Conservation (phyloP, 1,284 basidiomycete genomes). For the Sanghuangporus sanghuang region DNA sequence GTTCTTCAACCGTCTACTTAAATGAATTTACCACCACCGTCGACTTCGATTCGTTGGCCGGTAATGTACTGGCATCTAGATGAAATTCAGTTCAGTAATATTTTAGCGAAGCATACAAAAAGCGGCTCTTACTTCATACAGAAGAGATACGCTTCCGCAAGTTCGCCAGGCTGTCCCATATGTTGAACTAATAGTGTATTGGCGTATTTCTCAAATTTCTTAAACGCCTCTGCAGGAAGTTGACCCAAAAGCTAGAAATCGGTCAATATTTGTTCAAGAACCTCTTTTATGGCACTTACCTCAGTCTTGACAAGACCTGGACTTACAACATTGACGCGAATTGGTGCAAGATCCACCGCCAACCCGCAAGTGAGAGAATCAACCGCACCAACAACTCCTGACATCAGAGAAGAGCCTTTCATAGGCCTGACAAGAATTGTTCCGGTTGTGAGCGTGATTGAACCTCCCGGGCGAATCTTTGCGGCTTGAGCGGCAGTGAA, state of each 20-base stretch:
- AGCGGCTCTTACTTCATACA: constrained; percentile 21
- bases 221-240: constrained; percentile 11
- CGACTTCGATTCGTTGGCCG: constrained; percentile 21
- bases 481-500: constrained; percentile 19
- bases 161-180: constrained; percentile 19
- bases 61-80: constrained; percentile 20
- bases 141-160: constrained; percentile 23
- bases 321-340: constrained; percentile 21
- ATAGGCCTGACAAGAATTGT: constrained; percentile 17
- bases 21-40: constrained; percentile 19
- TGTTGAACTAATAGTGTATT: constrained; percentile 18
- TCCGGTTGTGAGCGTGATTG: constrained; percentile 20
- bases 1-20: constrained; percentile 5
- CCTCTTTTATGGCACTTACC: neutral
- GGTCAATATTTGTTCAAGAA: neutral
- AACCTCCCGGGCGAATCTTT: constrained; percentile 18
- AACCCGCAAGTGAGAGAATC: constrained; percentile 21
- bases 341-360: constrained; percentile 23
- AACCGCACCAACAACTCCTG: constrained; percentile 20
- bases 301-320: constrained; percentile 20
- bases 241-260: constrained; percentile 8
- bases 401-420: constrained; percentile 18
- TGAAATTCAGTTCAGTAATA: neutral
- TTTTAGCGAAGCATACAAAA: neutral
- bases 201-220: constrained; percentile 11